phyloP scores from a whole-genome alignment of 768 basidiomycete genomes.

The Rubroboletus pulcherrimus region DNA sequence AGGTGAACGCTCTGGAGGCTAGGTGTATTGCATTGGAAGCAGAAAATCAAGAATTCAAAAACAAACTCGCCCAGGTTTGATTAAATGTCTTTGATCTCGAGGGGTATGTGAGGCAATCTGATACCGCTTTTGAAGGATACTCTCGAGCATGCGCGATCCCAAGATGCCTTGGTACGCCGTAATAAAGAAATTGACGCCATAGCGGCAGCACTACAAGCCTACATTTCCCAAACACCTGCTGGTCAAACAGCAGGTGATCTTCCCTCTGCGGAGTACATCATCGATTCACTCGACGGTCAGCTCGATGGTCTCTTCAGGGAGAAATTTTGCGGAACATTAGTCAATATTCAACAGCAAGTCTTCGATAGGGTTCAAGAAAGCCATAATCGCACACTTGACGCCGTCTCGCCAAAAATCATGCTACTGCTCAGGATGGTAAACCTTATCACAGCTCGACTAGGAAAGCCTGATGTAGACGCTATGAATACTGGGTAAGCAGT shows the following conservation, averaged over 20 bases:
- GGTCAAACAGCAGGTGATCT: constrained; percentile 10
- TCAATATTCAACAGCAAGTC: constrained; percentile 24
- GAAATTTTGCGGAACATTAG: constrained; percentile 18
- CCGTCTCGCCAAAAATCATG: constrained; percentile 25
- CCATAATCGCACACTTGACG: constrained; percentile 20
- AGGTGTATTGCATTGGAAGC: constrained; percentile 21
- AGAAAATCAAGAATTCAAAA: constrained; percentile 28
- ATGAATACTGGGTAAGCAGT: constrained; percentile 3
- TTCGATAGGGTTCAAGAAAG: constrained; percentile 19
- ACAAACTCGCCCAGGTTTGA: constrained; percentile 26
- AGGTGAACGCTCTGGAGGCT: constrained; percentile 23
- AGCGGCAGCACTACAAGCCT: constrained; percentile 29
- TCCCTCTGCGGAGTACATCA: constrained; percentile 30
- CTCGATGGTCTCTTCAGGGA: constrained; percentile 26
- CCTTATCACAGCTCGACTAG: constrained; percentile 27
- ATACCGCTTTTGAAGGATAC: constrained; percentile 10
- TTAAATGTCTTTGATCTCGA: background rate
- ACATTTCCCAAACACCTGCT: constrained; percentile 27
- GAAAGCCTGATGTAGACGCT: constrained; percentile 15
- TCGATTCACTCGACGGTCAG: constrained; percentile 24
- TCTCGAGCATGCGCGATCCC: constrained; percentile 7
- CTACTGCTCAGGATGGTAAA: constrained; percentile 30
- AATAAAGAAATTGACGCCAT: constrained; percentile 30
- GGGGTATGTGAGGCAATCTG: background rate
- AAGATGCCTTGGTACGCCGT: constrained; percentile 15